Conservation (phyloP, 208 protist species). For the Leishmania gerbilli region DNA sequence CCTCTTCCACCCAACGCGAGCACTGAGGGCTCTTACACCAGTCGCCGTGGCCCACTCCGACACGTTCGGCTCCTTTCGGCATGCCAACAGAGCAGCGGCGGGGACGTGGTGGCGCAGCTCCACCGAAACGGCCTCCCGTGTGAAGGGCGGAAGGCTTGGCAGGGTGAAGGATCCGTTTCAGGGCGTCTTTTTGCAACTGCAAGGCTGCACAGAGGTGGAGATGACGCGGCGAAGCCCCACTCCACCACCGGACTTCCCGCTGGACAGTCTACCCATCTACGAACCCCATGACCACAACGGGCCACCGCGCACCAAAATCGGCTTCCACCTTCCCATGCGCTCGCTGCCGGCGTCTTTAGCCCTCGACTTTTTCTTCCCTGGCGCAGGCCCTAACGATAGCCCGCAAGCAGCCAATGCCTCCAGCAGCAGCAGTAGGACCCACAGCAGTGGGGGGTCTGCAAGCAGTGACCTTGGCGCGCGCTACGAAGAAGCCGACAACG, state of each 20-base stretch:
- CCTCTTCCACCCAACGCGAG: constrained; percentile 12
- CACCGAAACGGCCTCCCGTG: not conserved
- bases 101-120: constrained; percentile 8
- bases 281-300: constrained; percentile 52
- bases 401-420: not conserved
- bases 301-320: constrained; percentile 41
- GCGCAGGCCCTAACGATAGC: not conserved
- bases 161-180: constrained; percentile 7
- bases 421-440: not conserved
- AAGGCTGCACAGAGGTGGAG: not conserved
- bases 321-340: constrained; percentile 16
- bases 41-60: constrained; percentile 9
- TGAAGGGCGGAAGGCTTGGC: not conserved
- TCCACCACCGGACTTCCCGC: constrained; percentile 23
- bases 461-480: not conserved
- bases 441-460: not conserved
- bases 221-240: not conserved
- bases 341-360: constrained; percentile 11
- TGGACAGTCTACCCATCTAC: constrained; percentile 55
- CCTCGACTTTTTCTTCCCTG: constrained; percentile 3
- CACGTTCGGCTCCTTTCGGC: constrained; percentile 1
- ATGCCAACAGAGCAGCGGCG: not conserved
- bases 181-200: constrained; percentile 1
- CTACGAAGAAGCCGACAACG: not conserved
- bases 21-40: constrained; percentile 10